Base-by-base conservation (phyloP, 2,329 filamentous ascomycete species). In the Monilinia vaccinii-corymbosi region DNA sequence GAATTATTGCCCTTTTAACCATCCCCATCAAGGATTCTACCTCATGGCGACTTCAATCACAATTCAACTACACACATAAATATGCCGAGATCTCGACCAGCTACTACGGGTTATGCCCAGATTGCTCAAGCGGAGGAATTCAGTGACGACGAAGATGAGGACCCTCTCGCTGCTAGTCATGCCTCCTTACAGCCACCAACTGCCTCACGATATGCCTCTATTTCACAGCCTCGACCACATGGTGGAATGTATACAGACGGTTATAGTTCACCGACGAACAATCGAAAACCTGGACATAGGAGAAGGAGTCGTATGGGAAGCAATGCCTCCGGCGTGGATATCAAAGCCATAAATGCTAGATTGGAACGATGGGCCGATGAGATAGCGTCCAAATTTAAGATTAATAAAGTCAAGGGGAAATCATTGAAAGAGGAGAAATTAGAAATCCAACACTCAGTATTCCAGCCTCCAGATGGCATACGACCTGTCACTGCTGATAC, bases 321-420 rank as follows among this genome's bases (percentile, higher is more conserved):
- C 71, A 94, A 92, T 69, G 81, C 76, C 68, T 91, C 91, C 23
- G 93, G 92, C 3, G 93, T 99, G 21, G 94, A 99, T 71, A 89
- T 99, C 71, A 97, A 97, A 73, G 94, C 94, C 62, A 97, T 99
- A 75, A 99, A 99, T 74, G 92, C 93, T 61, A 83, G 94, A 28
- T 78, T 99, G 31, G 94, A 99, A 75, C 82, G 89, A 72, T 99
- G 94, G 94, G 94, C 94, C 18, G 94, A 97, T 68, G 94, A 99
- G 76, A 97, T 99, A 70, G 92, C 94, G 34, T 89, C 91, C 67
- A 94, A 95, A 69, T 97, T 99, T 81, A 97, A 96, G 78, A 89
- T 92, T 65, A 80, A 82, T 67, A 86, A 86, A 69, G 84, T 87
- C 58, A 90, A 86, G 72, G 88, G 87, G 53, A 87, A 84, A 69